These are phyloP conservation scores for Primulina huaijiensis DNA, from an alignment of 257 asterid species.

Conservation along the genomic window DNA sequence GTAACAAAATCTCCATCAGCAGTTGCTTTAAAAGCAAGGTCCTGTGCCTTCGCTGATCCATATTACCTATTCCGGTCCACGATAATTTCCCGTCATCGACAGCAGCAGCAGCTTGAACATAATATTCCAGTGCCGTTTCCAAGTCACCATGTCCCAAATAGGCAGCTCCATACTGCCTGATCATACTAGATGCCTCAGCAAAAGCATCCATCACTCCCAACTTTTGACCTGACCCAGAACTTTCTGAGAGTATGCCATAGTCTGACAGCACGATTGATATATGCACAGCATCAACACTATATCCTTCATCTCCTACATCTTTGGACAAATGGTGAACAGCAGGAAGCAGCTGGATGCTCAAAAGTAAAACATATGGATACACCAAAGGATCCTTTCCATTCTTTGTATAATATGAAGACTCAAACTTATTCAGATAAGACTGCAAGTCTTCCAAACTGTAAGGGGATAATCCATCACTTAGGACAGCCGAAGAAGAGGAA, in stretches of 20 bases:
- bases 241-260: conserved; percentile 71
- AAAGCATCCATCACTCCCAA: conserved; percentile 83
- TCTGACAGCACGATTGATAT: conserved; percentile 74
- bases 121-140: conserved; percentile 80
- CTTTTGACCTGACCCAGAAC: conserved; percentile 56
- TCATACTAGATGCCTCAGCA: conserved; percentile 82
- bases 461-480: conserved; percentile 61
- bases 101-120: conserved; percentile 93
- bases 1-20: conserved; percentile 68
- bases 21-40: conserved; percentile 80
- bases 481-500: conserved; percentile 58
- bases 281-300: conserved; percentile 74
- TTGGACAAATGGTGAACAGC: conserved; percentile 78
- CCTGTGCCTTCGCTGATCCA: conserved; percentile 87
- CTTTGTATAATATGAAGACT: conserved; percentile 88
- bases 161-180: conserved; percentile 83
- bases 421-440: conserved; percentile 80
- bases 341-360: conserved; percentile 91
- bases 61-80: conserved; percentile 78
- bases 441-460: conserved; percentile 90
- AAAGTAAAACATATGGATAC: conserved; percentile 82
- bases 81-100: conserved; percentile 93
- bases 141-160: conserved; percentile 73
- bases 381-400: conserved; percentile 97
- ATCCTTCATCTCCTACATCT: conserved; percentile 79